Conservation (phyloP, 345 rosid species). For the Garcia nutans region DNA sequence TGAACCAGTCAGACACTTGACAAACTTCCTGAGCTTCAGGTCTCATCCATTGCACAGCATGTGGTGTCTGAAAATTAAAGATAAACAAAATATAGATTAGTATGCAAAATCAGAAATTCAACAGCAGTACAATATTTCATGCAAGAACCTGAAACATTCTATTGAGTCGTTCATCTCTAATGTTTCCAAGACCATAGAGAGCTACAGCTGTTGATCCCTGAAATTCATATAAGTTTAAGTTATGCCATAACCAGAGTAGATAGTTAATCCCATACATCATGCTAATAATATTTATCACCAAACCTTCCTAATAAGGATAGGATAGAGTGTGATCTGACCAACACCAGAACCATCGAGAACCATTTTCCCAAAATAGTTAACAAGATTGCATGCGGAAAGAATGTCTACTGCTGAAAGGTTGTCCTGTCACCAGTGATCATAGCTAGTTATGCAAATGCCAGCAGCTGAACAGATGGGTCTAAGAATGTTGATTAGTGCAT, state of each 20-base stretch:
- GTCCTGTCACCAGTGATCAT: conserved; percentile 61
- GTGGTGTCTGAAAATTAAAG: conserved; percentile 69
- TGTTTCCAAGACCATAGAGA: conserved; percentile 96
- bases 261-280: conserved; percentile 15
- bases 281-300: conserved; percentile 24
- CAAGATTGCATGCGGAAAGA: conserved; percentile 93
- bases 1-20: conserved; percentile 90
- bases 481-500: neutral
- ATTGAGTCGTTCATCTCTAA: conserved; percentile 95
- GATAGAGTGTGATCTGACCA: conserved; percentile 87
- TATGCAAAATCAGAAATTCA: conserved; percentile 17
- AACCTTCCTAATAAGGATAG: conserved; percentile 91
- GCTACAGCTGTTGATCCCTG: conserved; percentile 95
- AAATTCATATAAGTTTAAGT: conserved; percentile 20
- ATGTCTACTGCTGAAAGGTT: conserved; percentile 96
- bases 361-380: conserved; percentile 98
- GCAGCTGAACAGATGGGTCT: neutral
- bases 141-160: conserved; percentile 91
- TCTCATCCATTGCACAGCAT: conserved; percentile 98
- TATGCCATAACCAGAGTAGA: conserved; percentile 9
- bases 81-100: conserved; percentile 14
- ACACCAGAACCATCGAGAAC: conserved; percentile 99
- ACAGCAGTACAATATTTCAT: conserved; percentile 3
- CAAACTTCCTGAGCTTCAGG: conserved; percentile 92
- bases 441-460: conserved; percentile 19